Conservation (phyloP, 179 eudicot genomes). For the Corrigiola litoralis region DNA sequence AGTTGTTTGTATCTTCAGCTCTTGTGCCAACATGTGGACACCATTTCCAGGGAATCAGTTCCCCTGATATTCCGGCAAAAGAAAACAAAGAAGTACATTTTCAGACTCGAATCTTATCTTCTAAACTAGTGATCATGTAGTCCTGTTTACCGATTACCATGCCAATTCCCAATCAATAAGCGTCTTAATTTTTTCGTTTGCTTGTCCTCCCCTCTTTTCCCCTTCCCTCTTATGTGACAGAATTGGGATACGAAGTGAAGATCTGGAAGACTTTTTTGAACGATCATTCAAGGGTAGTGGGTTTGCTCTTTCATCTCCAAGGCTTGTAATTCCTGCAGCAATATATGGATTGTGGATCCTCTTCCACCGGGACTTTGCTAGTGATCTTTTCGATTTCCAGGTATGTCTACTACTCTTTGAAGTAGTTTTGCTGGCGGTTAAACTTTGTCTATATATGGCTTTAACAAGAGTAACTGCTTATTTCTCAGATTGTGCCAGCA, state of each 20-base stretch:
- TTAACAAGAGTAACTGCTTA: conserved; percentile 3
- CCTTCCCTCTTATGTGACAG: conserved; percentile 26
- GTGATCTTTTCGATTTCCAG: conserved; percentile 78
- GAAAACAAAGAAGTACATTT: conserved; percentile 62
- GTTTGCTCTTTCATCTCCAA: conserved; percentile 83
- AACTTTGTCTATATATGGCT: not conserved
- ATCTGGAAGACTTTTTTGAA: conserved; percentile 56
- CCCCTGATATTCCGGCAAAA: conserved; percentile 71
- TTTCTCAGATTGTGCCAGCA: conserved; percentile 71
- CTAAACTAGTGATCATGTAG: no score
- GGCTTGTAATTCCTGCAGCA: conserved; percentile 85
- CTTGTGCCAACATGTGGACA: conserved; percentile 62
- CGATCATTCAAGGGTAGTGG: conserved; percentile 63
- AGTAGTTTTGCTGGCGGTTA: not conserved
- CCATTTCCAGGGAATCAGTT: conserved; percentile 56
- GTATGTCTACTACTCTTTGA: conserved; percentile 23
- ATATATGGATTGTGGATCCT: conserved; percentile 82
- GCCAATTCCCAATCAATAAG: no score
- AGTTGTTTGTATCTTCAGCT: conserved; percentile 84
- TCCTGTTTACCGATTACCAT: not conserved
- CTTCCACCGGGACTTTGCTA: conserved; percentile 49
- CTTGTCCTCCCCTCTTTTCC: no score
- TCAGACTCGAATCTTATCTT: not conserved
- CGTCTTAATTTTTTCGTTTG: no score
- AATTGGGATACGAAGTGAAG: conserved; percentile 88